Base-by-base conservation (phyloP, 495 filamentous ascomycete genomes). In the Hypoxylon fragiforme region DNA sequence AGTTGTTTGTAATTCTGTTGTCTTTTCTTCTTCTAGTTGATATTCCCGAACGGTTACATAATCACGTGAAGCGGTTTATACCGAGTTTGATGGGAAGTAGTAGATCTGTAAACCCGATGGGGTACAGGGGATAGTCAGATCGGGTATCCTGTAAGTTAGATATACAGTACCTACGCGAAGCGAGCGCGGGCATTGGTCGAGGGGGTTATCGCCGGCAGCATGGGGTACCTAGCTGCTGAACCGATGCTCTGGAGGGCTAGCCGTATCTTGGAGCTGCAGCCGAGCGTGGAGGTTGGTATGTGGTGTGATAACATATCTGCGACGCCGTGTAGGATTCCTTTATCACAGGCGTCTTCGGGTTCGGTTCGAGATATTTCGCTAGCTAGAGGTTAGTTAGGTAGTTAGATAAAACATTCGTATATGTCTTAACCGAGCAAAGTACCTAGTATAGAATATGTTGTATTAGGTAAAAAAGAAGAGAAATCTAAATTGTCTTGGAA, bases 231-330 rank as follows among this genome's bases (percentile, higher is more conserved):
- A 40, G 22, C 18, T 49, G 14, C 39, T 44, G 44, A 54, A 49
- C 50, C 44, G 45, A 36, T 55, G 34, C 41, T 37, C 50, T 54
- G 50, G 50, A 46, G 57, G 57, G 46, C 57, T 54, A 53, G 56
- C 56, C 40, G 50, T 26, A 50, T 60, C 50, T 38, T 54, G 50
- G 47, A 46, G 50, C 47, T 55, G 32, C 44, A 55, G 16, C 57
- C 40, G 57, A 60, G 50, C 44, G 13, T 26, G 46, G 41, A 39
- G 35, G 45, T 31, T 55, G 36, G 36, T 45, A 36, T 55, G 50
- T 41, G 45, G 41, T 50, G 57, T 55, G 57, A 55, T 60, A 54
- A 41, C n/a, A 26, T 30, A 11, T 38, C 41, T 50, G 45, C 55
- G 50, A 60, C 46, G 47, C 51, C 41, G 28, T 26, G 41, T 47